A percentile compares a stretch with the other conserved stretches of the same genome.
Conservation (phyloP, 139 green algal genomes). For the Astrephomene gubernaculifera region DNA sequence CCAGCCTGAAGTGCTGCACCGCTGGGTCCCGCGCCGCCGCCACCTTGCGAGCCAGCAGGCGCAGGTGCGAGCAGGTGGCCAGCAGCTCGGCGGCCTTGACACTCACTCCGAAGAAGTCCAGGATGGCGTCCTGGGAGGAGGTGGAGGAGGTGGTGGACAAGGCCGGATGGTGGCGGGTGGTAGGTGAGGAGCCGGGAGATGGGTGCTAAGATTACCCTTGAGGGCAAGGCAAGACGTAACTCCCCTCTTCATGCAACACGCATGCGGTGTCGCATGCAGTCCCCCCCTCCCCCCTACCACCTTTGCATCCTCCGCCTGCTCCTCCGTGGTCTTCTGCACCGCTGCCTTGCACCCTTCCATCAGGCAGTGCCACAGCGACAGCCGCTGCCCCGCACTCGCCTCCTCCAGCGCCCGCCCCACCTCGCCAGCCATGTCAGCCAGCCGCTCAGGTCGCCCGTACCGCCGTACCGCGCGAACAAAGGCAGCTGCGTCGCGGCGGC, state of each 20-base stretch:
- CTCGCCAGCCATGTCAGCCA: constrained; percentile 65
- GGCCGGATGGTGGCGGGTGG: not conserved
- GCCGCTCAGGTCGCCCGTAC: constrained; percentile 57
- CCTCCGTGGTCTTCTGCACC: constrained; percentile 44
- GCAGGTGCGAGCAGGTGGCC: constrained; percentile 65
- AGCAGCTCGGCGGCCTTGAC: constrained; percentile 87
- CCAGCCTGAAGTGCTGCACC: constrained; percentile 65
- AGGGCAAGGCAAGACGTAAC: not conserved
- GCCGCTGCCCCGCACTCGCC: constrained; percentile 13
- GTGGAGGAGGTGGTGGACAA: no score
- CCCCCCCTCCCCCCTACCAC: constrained; percentile 15
- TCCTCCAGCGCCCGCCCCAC: constrained; percentile 63
- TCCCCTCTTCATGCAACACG: not conserved
- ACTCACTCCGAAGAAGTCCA: constrained; percentile 93
- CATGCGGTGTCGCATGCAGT: not conserved
- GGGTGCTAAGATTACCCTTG: not conserved
- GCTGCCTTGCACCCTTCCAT: constrained; percentile 64
- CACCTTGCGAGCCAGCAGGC: constrained; percentile 66
- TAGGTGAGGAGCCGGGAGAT: not conserved
- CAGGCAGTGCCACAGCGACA: constrained; percentile 65
- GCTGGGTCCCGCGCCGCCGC: constrained; percentile 1
- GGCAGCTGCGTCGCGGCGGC: constrained; percentile 68
- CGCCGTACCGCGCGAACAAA: constrained; percentile 78
- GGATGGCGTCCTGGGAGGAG: constrained; percentile 70
- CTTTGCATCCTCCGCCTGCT: constrained; percentile 57